These are phyloP conservation scores for Aspergillus affinis DNA, from an alignment of 495 filamentous ascomycete genomes.

Conservation along the genomic window DNA sequence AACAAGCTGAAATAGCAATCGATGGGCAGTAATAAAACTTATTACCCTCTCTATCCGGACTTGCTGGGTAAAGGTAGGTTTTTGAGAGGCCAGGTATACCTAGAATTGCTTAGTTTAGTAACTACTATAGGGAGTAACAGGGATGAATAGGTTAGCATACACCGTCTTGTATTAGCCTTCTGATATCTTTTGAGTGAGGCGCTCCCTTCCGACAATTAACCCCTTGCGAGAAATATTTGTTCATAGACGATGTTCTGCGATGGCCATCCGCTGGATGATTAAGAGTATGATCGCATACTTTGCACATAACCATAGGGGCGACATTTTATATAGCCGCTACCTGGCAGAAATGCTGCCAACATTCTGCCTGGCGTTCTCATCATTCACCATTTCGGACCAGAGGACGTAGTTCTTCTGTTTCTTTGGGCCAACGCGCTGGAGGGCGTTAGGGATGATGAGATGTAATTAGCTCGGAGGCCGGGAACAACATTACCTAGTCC, in stretches of 20 bases:
- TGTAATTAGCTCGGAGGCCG: no score
- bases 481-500: no score
- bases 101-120: no score
- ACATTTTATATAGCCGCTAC: background rate
- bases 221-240: background rate
- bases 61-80: background rate
- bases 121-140: no score
- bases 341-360: background rate
- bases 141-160: background rate
- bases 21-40: background rate
- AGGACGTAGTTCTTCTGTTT: no score
- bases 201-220: background rate
- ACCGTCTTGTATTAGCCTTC: background rate
- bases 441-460: no score
- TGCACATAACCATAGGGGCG: background rate
- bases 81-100: background rate
- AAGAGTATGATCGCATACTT: background rate
- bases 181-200: background rate
- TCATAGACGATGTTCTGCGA: background rate
- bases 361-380: background rate
- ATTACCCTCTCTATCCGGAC: background rate
- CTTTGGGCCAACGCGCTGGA: no score
- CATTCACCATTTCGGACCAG: no score
- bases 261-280: background rate
- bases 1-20: background rate